These are phyloP conservation scores for Fusarium cyanostomum DNA, from an alignment of 2,329 filamentous ascomycete genomes.

Conservation along the genomic window DNA sequence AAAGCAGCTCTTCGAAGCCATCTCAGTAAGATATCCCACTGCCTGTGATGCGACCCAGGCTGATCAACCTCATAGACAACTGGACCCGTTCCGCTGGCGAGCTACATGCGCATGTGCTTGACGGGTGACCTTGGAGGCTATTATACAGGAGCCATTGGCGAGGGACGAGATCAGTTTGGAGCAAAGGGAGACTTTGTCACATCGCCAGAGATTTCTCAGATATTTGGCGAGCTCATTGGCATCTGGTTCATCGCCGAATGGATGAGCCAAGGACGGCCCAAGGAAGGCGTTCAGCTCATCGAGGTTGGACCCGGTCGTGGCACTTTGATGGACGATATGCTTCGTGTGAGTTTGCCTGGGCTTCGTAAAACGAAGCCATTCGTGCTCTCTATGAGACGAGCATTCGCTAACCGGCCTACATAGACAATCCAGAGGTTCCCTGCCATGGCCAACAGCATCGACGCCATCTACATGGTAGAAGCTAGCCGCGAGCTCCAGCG, in stretches of 20 bases:
- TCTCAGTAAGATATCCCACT: constrained; percentile 67
- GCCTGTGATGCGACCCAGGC: neutral
- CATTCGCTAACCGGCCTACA: neutral
- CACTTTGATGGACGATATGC: constrained; percentile 95
- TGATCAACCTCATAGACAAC: constrained; percentile 62
- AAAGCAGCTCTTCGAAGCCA: constrained; percentile 85
- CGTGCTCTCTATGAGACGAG: no score
- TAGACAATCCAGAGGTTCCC: constrained; percentile 88
- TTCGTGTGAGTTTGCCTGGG: constrained; percentile 70
- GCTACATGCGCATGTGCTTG: constrained; percentile 98
- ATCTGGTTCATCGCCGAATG: constrained; percentile 97
- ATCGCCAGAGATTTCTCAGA: constrained; percentile 95
- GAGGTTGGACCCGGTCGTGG: constrained; percentile 94
- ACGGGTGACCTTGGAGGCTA: constrained; percentile 92
- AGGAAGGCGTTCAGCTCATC: constrained; percentile 82
- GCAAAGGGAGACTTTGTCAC: constrained; percentile 94
- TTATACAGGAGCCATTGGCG: constrained; percentile 79
- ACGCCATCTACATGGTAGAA: constrained; percentile 93
- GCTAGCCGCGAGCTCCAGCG: constrained; percentile 82
- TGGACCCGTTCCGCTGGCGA: constrained; percentile 88
- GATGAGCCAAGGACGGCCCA: constrained; percentile 85
- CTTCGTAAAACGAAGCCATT: no score
- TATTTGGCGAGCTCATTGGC: constrained; percentile 94
- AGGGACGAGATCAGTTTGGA: constrained; percentile 88
- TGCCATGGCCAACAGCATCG: constrained; percentile 76